Conservation (phyloP, 176 grass and related monocot species). For the Phoenix roebelenii region DNA sequence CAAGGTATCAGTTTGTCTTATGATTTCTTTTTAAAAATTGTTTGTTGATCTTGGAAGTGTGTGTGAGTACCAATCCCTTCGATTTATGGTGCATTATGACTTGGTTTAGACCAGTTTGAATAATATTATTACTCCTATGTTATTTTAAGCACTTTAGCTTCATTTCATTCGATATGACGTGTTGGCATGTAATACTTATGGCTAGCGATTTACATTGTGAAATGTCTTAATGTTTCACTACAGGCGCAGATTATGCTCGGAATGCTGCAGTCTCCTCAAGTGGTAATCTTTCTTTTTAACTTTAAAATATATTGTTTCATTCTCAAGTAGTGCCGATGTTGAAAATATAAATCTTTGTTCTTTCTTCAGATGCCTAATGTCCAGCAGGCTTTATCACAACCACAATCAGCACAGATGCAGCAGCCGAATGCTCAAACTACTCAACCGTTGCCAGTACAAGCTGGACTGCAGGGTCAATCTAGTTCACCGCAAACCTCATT, state of each 20-base stretch:
- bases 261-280: constrained; percentile 87
- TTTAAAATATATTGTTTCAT: neutral
- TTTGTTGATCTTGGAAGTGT: no score
- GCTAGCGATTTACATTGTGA: no score
- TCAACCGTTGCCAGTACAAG: constrained; percentile 30
- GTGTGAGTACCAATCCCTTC: no score
- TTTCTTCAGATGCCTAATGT: constrained; percentile 30
- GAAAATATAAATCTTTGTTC: constrained; percentile 15
- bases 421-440: constrained; percentile 28
- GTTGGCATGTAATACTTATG: no score
- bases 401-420: constrained; percentile 28
- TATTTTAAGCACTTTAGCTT: no score
- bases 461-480: constrained; percentile 26
- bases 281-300: constrained; percentile 37
- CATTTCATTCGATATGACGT: no score
- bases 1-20: no score
- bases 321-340: neutral
- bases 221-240: neutral
- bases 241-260: constrained; percentile 95
- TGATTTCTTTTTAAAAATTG: no score
- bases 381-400: constrained; percentile 28
- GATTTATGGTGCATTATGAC: no score
- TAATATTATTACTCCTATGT: no score
- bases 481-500: constrained; percentile 29
- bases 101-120: no score